A percentile compares a stretch with the other conserved stretches of the same genome.
These are phyloP conservation scores for Leptographium flavum DNA, from an alignment of 2,329 filamentous ascomycete species.

Conservation along the genomic window DNA sequence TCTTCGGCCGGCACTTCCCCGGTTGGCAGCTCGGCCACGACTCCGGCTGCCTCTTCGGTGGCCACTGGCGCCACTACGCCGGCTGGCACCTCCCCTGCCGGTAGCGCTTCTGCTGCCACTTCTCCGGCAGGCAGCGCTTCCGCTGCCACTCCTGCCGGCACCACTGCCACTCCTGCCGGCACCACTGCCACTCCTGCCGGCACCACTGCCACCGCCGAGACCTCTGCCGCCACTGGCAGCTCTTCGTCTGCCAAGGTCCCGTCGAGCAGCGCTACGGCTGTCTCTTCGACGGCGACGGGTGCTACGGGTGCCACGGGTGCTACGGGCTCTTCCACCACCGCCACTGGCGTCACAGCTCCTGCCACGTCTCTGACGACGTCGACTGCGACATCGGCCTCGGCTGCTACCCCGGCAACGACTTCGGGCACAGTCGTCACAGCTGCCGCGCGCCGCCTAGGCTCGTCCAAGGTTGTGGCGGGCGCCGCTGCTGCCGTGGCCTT, in stretches of 20 bases:
- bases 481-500: slow-evolving; percentile 36
- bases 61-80: no score
- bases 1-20: no score
- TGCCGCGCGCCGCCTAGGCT: slow-evolving; percentile 35
- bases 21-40: no score
- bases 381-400: slow-evolving; percentile 22
- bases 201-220: not conserved
- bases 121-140: not conserved
- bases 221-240: not conserved
- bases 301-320: not conserved
- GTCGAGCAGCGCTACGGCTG: no score
- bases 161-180: not conserved
- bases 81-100: no score
- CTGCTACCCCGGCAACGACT: slow-evolving; percentile 17
- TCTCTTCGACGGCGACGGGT: not conserved
- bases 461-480: slow-evolving; percentile 35
- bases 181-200: not conserved
- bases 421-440: slow-evolving; percentile 23
- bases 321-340: not conserved
- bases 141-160: not conserved
- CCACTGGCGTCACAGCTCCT: slow-evolving; percentile 11
- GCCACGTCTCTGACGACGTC: slow-evolving; percentile 32
- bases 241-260: not conserved
- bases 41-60: no score
- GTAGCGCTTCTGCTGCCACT: no score